These are phyloP conservation scores for Spathaspora passalidarum DNA, from an alignment of 805 yeast genomes.

Conservation along the genomic window DNA sequence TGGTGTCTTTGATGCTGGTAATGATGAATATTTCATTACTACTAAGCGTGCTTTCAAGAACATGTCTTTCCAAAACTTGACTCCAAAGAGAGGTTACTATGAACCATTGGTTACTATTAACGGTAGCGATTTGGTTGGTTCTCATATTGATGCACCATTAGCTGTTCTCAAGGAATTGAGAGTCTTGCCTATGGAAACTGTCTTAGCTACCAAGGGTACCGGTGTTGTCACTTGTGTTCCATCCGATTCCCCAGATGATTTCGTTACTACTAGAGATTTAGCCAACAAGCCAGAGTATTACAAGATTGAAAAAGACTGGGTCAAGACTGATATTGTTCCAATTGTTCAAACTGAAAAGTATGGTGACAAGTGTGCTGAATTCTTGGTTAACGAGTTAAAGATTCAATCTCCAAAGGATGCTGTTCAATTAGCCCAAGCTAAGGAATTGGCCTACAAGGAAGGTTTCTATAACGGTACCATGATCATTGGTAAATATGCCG, in stretches of 20 bases:
- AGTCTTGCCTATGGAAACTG: conserved; percentile 96
- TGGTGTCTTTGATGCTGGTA: conserved; percentile 86
- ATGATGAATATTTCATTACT: conserved; percentile 71
- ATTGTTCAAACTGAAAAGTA: conserved; percentile 78
- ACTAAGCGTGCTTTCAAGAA: conserved; percentile 96
- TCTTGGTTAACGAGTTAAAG: conserved; percentile 78
- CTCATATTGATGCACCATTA: conserved; percentile 82
- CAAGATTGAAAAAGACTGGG: conserved; percentile 85
- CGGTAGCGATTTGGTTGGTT: conserved; percentile 80
- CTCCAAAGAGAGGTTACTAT: conserved; percentile 83
- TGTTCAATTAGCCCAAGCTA: conserved; percentile 83
- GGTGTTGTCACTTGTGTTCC: conserved; percentile 99
- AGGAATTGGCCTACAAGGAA: conserved; percentile 93
- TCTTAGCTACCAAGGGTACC: conserved; percentile 92
- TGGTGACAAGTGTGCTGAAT: conserved; percentile 87
- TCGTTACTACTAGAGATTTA: conserved; percentile 78
- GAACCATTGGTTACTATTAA: conserved; percentile 54
- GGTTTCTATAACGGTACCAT: conserved; percentile 89
- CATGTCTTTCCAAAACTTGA: conserved; percentile 92
- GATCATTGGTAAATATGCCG: conserved; percentile 77
- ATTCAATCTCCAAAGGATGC: conserved; percentile 94
- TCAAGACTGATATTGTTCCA: conserved; percentile 65
- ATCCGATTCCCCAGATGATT: conserved; percentile 98
- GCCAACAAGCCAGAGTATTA: conserved; percentile 88
- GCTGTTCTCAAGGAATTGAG: conserved; percentile 67